Evolutionary conservation across 768 basidiomycete species (phyloP), one percentile per base, ranked within the genome.

Genomic region (Termitomyces sp.): DNA sequence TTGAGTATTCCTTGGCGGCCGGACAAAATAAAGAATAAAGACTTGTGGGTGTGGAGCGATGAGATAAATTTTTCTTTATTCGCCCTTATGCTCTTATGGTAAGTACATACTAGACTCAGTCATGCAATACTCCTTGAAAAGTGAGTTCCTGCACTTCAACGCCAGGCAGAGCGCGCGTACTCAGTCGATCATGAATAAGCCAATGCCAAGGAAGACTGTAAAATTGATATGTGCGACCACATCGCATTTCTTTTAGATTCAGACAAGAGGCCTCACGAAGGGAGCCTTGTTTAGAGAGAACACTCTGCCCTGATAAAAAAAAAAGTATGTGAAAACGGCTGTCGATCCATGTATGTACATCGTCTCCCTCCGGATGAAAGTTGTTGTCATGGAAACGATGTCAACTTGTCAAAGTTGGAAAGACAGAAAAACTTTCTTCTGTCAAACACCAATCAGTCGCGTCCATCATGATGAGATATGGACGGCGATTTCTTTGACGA

Each of bases 401-500:
- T 40, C 50, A 14, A 28, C 20, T 49, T 42, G 40, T 40, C 22
- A 24, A 24, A 2, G 4, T 52, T 35, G 16, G 38, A 40, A 1
- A 38, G 18, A 13, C 6, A 36, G 6, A 13, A 52, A n/a, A 40
- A 9, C 14, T 30, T 20, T 4, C 30, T 32, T 28, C 26, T 20
- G n/a, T 30, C 38, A 33, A 53, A 13, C 24, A 26, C 20, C 18
- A 16, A 36, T 18, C 22, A 28, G 28, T 42, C 3, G 42, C 9
- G 5, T 38, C 8, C 20, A 30, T 48, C 46, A 57, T 33, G 44
- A 57, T 54, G 46, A 58, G 7, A 60, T 58, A 52, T 68, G 69
- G 4, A 75, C 65, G 18, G 68, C 69, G 50, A 85, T 78, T 57
- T 73, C 75, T 66, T 76, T 76, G 3, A 96, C 72, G 30, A 96